phyloP scores from a whole-genome alignment of 2,329 filamentous ascomycete species.

The Exserohilum rostratum region DNA sequence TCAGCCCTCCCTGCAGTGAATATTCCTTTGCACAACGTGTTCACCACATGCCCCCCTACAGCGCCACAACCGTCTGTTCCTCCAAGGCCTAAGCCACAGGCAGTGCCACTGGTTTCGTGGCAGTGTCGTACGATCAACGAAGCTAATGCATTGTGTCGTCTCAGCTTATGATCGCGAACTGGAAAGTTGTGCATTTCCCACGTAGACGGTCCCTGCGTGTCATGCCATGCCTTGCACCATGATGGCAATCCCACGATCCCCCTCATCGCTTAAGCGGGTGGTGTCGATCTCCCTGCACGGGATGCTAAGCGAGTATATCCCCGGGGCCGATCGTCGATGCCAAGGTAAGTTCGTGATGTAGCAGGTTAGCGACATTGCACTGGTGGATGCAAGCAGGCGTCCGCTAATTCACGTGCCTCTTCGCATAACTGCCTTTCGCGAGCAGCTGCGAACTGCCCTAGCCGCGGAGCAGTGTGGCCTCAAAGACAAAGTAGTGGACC shows the following conservation, averaged over 20 bases:
- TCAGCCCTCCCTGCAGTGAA: not conserved
- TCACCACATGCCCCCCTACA: not conserved
- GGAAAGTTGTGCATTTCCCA: not conserved
- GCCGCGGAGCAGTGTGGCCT: not conserved
- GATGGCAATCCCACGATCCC: not conserved
- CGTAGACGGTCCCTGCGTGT: not conserved
- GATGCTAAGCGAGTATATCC: not conserved
- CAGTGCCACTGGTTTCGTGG: not conserved
- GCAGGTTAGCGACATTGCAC: not conserved
- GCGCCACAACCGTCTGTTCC: not conserved
- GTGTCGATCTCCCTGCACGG: slow-evolving; percentile 2
- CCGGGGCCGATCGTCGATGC: not conserved
- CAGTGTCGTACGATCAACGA: not conserved
- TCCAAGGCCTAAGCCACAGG: not conserved
- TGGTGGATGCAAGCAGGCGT: not conserved
- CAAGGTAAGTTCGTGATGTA: not conserved
- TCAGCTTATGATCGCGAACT: not conserved
- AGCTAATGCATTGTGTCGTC: not conserved
- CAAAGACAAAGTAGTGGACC: not conserved
- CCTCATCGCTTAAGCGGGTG: not conserved
- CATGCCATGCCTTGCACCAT: not conserved
- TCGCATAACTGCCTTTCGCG: not conserved
- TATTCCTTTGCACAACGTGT: slow-evolving; percentile 1
- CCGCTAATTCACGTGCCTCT: not conserved
- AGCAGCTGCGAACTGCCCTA: not conserved